These are phyloP conservation scores for Senecio squalidus DNA, from an alignment of 140 eudicot species.

Conservation along the genomic window DNA sequence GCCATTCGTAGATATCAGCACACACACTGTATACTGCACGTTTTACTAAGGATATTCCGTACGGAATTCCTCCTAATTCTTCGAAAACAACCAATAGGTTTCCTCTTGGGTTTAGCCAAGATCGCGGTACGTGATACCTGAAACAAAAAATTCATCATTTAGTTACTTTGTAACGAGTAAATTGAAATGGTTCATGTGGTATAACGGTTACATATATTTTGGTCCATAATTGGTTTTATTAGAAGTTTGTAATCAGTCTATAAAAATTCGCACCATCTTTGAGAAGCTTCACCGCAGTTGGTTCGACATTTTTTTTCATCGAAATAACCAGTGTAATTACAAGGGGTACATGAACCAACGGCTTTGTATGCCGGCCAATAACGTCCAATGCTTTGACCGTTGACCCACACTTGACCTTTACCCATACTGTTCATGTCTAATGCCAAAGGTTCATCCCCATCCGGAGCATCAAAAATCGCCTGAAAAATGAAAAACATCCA, in stretches of 20 bases:
- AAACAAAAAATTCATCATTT: constrained; percentile 5
- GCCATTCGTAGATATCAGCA: constrained; percentile 89
- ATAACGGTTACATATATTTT: too few species aligned
- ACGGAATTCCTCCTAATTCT: constrained; percentile 89
- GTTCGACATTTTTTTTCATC: constrained; percentile 77
- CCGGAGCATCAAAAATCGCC: constrained; percentile 47
- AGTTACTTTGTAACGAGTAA: too few species aligned
- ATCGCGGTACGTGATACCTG: constrained; percentile 96
- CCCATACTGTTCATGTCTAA: constrained; percentile 62
- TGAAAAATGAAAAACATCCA: neutral
- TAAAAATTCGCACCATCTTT: constrained; percentile 57
- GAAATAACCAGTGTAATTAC: constrained; percentile 81
- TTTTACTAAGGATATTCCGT: constrained; percentile 68
- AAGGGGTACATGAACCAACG: constrained; percentile 57
- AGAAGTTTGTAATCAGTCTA: neutral
- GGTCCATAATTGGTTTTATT: too few species aligned
- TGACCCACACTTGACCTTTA: constrained; percentile 59
- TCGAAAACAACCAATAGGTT: constrained; percentile 86
- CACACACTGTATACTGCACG: constrained; percentile 76
- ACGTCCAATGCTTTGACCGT: constrained; percentile 72
- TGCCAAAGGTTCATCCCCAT: constrained; percentile 51
- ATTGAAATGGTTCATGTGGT: too few species aligned
- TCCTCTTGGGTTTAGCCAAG: constrained; percentile 85
- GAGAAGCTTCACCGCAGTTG: constrained; percentile 91
- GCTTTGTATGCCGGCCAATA: constrained; percentile 93